Evolutionary conservation across 768 basidiomycete genomes (phyloP), one percentile per base, ranked within the genome.

Genomic region (Tricholoma terreum): DNA sequence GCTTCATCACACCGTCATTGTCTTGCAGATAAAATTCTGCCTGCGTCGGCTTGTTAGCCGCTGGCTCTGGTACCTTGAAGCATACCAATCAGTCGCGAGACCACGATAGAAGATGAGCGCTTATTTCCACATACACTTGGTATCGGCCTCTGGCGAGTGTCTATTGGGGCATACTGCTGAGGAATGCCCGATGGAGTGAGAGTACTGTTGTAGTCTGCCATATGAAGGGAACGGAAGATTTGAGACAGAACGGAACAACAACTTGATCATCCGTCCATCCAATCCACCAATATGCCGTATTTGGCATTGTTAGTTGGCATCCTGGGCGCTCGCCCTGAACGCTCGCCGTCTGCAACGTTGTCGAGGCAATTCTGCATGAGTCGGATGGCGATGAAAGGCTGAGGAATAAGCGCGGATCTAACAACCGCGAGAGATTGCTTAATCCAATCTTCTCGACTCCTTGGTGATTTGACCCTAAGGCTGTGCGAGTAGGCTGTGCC

Each of bases 51-150:
- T 72, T 81, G 63, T 77, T 71, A 60, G 79, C 74, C 1, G 78
- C 85, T 36, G 91, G 92, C 50, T 80, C 81, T 63, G 85, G 79
- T 15, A 94, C 90, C 90, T 92, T 70, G 42, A 46, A 58, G 48
- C 58, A 35, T 43, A 38, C 35, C 63, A 58, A 40, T 52, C 30
- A 49, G 12, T 31, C 14, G 5, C 8, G 35, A 17, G 11, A 22
- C 15, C 35, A 33, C 36, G 21, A 34, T 40, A 33, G 31, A 49
- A 35, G 31, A 30, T 52, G 34, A 33, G 58, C 58, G 62, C 55
- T 55, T 53, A 64, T 9, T 34, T 7, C 15, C 35, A 54, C 61
- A 55, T 55, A 66, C 65, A 52, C 46, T 60, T 57, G 58, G 63
- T 19, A 66, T 31, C 8, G 57, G 61, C 34, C 65, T 58, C 24